A percentile compares a stretch with the other conserved stretches of the same genome.
Conservation (phyloP, 345 rosid genomes). For the Garcia nutans region DNA sequence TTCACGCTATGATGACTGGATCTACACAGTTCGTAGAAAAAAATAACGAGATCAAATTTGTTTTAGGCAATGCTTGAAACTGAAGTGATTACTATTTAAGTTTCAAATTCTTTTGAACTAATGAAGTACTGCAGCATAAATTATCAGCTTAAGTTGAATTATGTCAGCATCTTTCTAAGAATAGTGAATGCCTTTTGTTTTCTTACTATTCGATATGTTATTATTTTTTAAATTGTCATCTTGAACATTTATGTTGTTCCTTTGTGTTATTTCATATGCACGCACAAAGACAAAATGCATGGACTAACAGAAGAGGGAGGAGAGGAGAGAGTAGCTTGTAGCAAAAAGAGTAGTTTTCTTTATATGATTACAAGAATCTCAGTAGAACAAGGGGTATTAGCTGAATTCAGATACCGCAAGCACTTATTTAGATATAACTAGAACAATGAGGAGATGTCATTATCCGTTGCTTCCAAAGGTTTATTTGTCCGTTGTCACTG, state of each 20-base stretch:
- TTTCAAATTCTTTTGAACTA: no score
- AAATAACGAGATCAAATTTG: not conserved
- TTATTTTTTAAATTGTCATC: no score
- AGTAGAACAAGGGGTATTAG: not conserved
- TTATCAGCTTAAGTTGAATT: no score
- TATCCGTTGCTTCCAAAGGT: not conserved
- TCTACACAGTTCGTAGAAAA: not conserved
- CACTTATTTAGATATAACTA: not conserved
- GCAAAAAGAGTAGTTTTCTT: not conserved
- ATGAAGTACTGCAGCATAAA: no score
- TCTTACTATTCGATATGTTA: no score
- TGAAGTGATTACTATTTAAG: not conserved
- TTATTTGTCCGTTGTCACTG: conserved; percentile 2
- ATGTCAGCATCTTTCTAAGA: no score
- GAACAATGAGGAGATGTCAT: not conserved
- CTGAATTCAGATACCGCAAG: not conserved
- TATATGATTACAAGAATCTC: not conserved
- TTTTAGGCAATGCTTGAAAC: not conserved
- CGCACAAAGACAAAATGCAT: not conserved
- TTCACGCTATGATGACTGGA: not conserved
- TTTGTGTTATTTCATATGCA: not conserved
- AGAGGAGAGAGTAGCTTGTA: not conserved
- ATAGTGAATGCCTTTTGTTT: no score
- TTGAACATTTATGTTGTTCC: no score
- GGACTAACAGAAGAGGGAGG: not conserved